Percentiles rank a stretch among this genome's conserved stretches.
phyloP scores from a whole-genome alignment of 345 rosid species.

The Xanthoceras sorbifolium region DNA sequence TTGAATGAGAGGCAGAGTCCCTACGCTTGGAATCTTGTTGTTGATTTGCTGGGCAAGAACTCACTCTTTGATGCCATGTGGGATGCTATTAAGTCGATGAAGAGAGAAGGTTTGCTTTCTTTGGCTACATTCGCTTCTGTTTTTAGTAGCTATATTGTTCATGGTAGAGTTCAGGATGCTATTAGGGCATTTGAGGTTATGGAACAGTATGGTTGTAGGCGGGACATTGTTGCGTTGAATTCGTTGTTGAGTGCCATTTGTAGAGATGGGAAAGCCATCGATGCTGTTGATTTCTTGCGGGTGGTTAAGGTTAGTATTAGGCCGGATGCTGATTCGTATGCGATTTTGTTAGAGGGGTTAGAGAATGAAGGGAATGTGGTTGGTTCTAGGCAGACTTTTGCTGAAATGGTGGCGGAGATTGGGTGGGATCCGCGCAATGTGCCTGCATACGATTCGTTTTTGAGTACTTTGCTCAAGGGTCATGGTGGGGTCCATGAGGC shows the following conservation, averaged over 20 bases:
- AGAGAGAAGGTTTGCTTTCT: slow-evolving; percentile 42
- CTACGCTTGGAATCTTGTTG: slow-evolving; percentile 70
- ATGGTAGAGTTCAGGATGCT: slow-evolving; percentile 42
- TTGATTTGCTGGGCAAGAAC: slow-evolving; percentile 64
- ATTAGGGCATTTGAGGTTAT: slow-evolving; percentile 54
- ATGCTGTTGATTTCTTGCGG: slow-evolving; percentile 43
- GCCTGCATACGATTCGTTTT: slow-evolving; percentile 53
- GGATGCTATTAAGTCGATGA: slow-evolving; percentile 68
- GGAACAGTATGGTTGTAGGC: slow-evolving; percentile 47
- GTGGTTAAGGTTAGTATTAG: slow-evolving; percentile 37
- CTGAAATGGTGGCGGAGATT: slow-evolving; percentile 47
- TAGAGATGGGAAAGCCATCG: slow-evolving; percentile 45
- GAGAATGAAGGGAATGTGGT: slow-evolving; percentile 51
- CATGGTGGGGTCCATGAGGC: slow-evolving; percentile 43
- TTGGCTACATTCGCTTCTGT: slow-evolving; percentile 67
- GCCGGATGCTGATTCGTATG: slow-evolving; percentile 55
- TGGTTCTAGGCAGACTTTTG: slow-evolving; percentile 36
- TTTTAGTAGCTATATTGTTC: slow-evolving; percentile 55
- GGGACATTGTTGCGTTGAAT: slow-evolving; percentile 52
- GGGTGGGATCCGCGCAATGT: slow-evolving; percentile 60
- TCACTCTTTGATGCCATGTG: slow-evolving; percentile 64
- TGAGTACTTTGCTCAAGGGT: slow-evolving; percentile 49
- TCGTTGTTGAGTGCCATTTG: slow-evolving; percentile 67
- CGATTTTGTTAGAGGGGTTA: slow-evolving; percentile 64
- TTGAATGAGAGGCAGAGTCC: slow-evolving; percentile 53